These are phyloP conservation scores for Trametes polyzona DNA, from an alignment of 1,284 basidiomycete genomes.

Conservation along the genomic window DNA sequence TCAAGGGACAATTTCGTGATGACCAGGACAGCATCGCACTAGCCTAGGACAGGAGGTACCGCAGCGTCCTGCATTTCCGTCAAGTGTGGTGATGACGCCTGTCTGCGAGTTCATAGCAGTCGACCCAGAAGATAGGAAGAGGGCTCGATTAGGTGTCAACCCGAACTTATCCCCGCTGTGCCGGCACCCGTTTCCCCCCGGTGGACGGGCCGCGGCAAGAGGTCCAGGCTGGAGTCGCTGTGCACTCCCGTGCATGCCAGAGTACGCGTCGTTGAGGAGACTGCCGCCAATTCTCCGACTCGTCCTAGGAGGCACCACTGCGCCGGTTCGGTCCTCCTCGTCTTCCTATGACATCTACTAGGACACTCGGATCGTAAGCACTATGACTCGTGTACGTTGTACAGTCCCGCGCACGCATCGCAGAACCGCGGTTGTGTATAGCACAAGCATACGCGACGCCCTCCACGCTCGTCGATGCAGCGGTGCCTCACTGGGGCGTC, in stretches of 20 bases:
- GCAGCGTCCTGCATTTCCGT: constrained; percentile 26
- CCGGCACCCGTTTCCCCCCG: constrained; percentile 9
- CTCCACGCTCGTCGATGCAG: constrained; percentile 12
- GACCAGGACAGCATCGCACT: not conserved
- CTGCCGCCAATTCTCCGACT: constrained; percentile 13
- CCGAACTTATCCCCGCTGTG: constrained; percentile 1
- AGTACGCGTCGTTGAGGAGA: not conserved
- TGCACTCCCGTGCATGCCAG: constrained; percentile 8
- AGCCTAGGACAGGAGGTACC: not conserved
- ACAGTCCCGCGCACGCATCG: constrained; percentile 3
- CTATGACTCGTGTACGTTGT: constrained; percentile 12
- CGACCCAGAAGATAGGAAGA: constrained; percentile 11
- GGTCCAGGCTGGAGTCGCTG: constrained; percentile 14
- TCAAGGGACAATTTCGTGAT: not conserved
- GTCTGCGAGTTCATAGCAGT: constrained; percentile 6
- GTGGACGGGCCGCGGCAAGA: constrained; percentile 22
- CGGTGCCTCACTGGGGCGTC: constrained; percentile 5
- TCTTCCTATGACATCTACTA: constrained; percentile 9
- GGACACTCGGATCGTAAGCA: constrained; percentile 15
- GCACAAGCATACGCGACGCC: constrained; percentile 13
- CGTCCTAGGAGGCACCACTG: constrained; percentile 21
- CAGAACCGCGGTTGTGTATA: constrained; percentile 8
- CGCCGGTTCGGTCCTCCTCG: constrained; percentile 13
- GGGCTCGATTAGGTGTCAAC: constrained; percentile 23
- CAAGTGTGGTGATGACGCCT: constrained; percentile 15